A percentile compares a stretch with the other conserved stretches of the same genome.
phyloP scores from a whole-genome alignment of 2,329 filamentous ascomycete genomes.

The Phialophora expanda region DNA sequence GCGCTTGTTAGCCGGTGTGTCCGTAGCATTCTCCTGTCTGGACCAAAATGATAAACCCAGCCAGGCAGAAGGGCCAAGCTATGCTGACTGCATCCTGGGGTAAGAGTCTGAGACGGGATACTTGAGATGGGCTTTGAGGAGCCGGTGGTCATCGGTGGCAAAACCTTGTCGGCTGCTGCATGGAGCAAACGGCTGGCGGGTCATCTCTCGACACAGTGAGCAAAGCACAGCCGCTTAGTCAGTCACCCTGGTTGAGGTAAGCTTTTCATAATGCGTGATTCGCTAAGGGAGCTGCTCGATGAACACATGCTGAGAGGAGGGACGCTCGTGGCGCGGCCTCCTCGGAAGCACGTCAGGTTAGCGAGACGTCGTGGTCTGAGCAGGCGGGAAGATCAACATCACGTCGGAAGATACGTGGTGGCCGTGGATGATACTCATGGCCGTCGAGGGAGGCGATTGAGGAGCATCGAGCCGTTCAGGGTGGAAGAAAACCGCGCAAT shows the following conservation, averaged over 20 bases:
- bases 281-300: background rate
- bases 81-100: constrained; percentile 4
- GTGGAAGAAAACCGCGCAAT: background rate
- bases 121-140: background rate
- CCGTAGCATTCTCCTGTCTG: background rate
- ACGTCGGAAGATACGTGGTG: background rate
- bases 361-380: background rate
- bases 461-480: background rate
- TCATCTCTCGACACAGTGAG: background rate
- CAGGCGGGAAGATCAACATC: background rate
- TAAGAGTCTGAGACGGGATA: background rate
- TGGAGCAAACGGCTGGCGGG: constrained; percentile 14
- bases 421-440: background rate
- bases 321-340: background rate
- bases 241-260: constrained; percentile 2
- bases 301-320: constrained; percentile 3
- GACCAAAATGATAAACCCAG: background rate
- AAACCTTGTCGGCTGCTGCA: constrained; percentile 5
- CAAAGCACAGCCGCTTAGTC: background rate
- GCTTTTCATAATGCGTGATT: constrained; percentile 10
- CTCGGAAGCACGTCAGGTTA: constrained; percentile 6
- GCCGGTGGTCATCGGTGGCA: background rate
- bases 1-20: background rate
- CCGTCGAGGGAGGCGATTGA: background rate
- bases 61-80: background rate